Evolutionary conservation across 1,139 yeast genomes (phyloP).

Genomic region (Sugiyamaella sp.): DNA sequence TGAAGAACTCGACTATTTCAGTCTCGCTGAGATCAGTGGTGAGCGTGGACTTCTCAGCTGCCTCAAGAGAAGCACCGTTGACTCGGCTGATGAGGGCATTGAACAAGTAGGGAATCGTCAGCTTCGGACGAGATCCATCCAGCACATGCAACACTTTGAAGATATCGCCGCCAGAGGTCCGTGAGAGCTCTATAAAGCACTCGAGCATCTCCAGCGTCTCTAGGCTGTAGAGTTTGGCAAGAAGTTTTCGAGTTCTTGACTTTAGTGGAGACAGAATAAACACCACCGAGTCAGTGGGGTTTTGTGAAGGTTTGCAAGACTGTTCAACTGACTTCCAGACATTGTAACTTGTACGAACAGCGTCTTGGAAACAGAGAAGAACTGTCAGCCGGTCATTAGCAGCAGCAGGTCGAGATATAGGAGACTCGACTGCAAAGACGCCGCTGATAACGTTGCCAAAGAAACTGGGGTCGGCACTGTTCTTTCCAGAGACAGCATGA

Average conservation of each 20-base stretch:
- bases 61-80: slow-evolving; percentile 42
- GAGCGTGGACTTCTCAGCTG: slow-evolving; percentile 47
- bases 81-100: slow-evolving; percentile 55
- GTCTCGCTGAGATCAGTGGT: slow-evolving; percentile 49
- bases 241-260: slow-evolving; percentile 66
- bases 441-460: slow-evolving; percentile 82
- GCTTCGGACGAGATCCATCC: slow-evolving; percentile 82
- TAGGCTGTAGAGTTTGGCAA: slow-evolving; percentile 67
- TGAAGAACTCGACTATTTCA: slow-evolving; percentile 55
- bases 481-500: slow-evolving; percentile 15
- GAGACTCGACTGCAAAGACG: slow-evolving; percentile 80
- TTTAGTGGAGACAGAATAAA: slow-evolving; percentile 47
- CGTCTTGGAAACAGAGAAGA: slow-evolving; percentile 64
- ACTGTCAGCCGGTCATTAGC: slow-evolving; percentile 55
- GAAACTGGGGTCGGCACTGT: slow-evolving; percentile 43
- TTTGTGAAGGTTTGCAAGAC: slow-evolving; percentile 30
- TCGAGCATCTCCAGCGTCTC: slow-evolving; percentile 80
- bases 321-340: slow-evolving; percentile 80
- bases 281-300: slow-evolving; percentile 21
- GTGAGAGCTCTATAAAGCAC: slow-evolving; percentile 51
- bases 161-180: slow-evolving; percentile 31
- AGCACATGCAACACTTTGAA: slow-evolving; percentile 69
- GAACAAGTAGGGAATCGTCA: slow-evolving; percentile 70
- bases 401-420: slow-evolving; percentile 57
- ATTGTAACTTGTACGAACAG: slow-evolving; percentile 56